These are phyloP conservation scores for Aspergillus novoparasiticus DNA, from an alignment of 2,329 filamentous ascomycete species.

Conservation along the genomic window DNA sequence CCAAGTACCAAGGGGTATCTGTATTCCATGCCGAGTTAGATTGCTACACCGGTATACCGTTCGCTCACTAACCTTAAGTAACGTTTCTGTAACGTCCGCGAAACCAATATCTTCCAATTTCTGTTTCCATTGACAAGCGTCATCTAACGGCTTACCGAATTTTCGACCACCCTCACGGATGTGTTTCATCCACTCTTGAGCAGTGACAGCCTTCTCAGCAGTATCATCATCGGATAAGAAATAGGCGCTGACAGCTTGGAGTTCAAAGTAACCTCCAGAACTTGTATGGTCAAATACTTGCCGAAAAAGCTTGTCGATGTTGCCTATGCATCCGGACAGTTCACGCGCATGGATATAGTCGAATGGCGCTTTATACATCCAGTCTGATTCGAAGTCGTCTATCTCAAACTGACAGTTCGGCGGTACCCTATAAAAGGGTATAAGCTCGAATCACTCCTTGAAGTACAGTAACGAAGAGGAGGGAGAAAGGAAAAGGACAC, in stretches of 20 bases:
- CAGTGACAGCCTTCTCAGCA: not conserved
- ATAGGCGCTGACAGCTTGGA: not conserved
- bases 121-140: not conserved
- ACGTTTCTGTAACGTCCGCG: not conserved
- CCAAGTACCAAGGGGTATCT: not conserved
- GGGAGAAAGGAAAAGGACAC: not conserved
- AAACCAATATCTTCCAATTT: constrained; percentile 1
- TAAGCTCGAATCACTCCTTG: not conserved
- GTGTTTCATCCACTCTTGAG: not conserved
- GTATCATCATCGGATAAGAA: constrained; percentile 1
- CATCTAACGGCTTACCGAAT: not conserved
- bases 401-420: constrained; percentile 1
- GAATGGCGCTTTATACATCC: not conserved
- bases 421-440: not conserved
- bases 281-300: not conserved
- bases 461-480: not conserved
- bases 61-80: not conserved
- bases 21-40: not conserved
- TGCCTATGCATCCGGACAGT: not conserved
- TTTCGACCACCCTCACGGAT: not conserved
- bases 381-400: not conserved
- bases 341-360: not conserved
- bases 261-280: constrained; percentile 1
- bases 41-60: no score
- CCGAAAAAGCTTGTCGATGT: not conserved